Percentiles rank a stretch among this genome's conserved stretches.
These are phyloP conservation scores for Colletotrichum cuscutae DNA, from an alignment of 2,329 filamentous ascomycete genomes.

Conservation along the genomic window DNA sequence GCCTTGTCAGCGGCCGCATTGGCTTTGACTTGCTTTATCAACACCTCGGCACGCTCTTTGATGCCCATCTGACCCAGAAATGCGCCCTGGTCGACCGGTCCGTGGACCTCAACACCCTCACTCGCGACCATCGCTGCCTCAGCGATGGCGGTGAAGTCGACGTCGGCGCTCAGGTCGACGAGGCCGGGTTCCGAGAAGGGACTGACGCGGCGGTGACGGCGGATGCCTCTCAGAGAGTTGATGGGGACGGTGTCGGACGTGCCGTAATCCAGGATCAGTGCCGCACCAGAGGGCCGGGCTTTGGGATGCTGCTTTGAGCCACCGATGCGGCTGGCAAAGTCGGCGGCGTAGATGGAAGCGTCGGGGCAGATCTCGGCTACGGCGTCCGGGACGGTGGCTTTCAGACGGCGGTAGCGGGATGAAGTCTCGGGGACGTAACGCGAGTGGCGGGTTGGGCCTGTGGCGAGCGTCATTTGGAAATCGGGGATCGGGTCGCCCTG, in stretches of 20 bases:
- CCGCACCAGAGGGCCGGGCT: conserved; percentile 78
- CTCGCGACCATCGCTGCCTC: conserved; percentile 82
- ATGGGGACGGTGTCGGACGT: conserved; percentile 80
- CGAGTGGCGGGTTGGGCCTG: conserved; percentile 81
- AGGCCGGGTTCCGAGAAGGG: conserved; percentile 84
- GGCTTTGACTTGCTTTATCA: conserved; percentile 64
- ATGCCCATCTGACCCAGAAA: conserved; percentile 89
- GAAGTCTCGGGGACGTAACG: conserved; percentile 87
- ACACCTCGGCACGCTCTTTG: conserved; percentile 75
- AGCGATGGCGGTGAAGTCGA: conserved; percentile 89
- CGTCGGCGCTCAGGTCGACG: conserved; percentile 91
- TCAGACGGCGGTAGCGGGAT: conserved; percentile 80
- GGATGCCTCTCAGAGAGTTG: conserved; percentile 92
- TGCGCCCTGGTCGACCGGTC: conserved; percentile 84
- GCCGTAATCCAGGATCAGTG: conserved; percentile 96
- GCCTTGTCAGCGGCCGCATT: conserved; percentile 61
- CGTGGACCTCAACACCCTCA: conserved; percentile 88
- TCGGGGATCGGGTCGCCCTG: conserved; percentile 72
- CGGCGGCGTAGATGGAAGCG: conserved; percentile 79
- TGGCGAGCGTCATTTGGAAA: conserved; percentile 86
- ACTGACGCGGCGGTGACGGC: conserved; percentile 77
- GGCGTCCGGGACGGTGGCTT: conserved; percentile 68
- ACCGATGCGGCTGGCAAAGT: conserved; percentile 88
- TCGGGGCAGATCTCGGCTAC: conserved; percentile 93
- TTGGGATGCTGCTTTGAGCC: conserved; percentile 69